phyloP scores from a whole-genome alignment of 1,284 basidiomycete species.

The Apiotrichum porosum region DNA sequence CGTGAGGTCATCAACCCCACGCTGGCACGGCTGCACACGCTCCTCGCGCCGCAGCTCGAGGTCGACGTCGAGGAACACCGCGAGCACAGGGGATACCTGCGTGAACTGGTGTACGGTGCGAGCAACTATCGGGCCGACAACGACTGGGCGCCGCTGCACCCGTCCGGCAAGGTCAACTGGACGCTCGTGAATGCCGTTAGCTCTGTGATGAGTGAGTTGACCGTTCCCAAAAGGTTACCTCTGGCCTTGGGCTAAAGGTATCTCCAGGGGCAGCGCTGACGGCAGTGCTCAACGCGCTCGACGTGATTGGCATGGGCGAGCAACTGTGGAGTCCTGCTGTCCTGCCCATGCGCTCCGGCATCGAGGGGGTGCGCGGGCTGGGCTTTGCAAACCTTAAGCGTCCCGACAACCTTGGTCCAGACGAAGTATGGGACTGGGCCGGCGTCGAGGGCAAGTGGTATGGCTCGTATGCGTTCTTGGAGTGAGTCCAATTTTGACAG shows the following conservation, averaged over 20 bases:
- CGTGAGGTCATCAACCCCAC: conserved; percentile 16
- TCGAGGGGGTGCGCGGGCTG: conserved; percentile 29
- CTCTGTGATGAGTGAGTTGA: conserved; percentile 42
- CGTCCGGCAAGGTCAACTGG: conserved; percentile 40
- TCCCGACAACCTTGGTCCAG: conserved; percentile 18
- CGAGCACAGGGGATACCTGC: conserved; percentile 27
- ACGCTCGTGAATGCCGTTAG: conserved; percentile 35
- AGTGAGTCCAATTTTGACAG: conserved; percentile 23
- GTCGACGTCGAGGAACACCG: conserved; percentile 18
- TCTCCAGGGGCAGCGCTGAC: no score
- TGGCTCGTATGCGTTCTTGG: conserved; percentile 44
- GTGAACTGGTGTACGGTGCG: conserved; percentile 31
- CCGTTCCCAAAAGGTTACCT: no score
- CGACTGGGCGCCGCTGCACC: conserved; percentile 36
- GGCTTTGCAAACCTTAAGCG: conserved; percentile 25
- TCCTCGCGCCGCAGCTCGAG: conserved; percentile 23
- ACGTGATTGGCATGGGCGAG: conserved; percentile 24
- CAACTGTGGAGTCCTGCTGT: conserved; percentile 27
- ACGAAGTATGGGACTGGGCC: conserved; percentile 41
- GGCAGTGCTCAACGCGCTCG: conserved; percentile 37
- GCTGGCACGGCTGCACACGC: conserved; percentile 26
- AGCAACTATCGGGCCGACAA: conserved; percentile 28
- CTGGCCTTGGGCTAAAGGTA: no score
- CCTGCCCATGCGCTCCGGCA: conserved; percentile 25
- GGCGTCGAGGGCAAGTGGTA: conserved; percentile 36